Base-by-base conservation (phyloP, 805 yeast species). In the Saccharomycopsis fodiens region DNA sequence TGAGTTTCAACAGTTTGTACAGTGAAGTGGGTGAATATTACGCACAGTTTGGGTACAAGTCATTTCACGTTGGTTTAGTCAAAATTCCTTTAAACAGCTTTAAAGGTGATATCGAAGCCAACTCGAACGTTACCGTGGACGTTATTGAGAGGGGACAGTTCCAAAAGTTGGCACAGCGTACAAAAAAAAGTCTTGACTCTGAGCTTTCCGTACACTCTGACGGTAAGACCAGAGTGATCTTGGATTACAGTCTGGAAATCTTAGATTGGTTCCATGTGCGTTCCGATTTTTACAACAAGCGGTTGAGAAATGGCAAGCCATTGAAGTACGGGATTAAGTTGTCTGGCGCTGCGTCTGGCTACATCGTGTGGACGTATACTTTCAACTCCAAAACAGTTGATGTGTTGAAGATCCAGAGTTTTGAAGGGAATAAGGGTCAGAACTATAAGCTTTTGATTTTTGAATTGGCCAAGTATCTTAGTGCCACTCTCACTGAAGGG, bases 21-120 rank as follows among this genome's bases (percentile, higher is more conserved):
- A 81, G 91, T 51, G 93, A 81, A 41, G 76, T 84, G 17, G 91
- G 84, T 13, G 72, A 69, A 27, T 85, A 72, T 54, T 87, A 87
- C 59, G 64, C 68, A 31, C 65, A 68, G 51, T 76, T 81, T 52
- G 95, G 89, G 0, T 83, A 74, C 57, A 63, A 58, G n/a, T 63
- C 68, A 15, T 44, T 55, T 39, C 69, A 65, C 41, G 65, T 67
- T 4, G 68, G 69, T 12, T 42, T 65, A 23, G 69, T 67, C 44
- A 50, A 56, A 34, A 50, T 68, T 15, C 49, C 55, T 1, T 48
- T 58, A 5, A 32, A 57, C 13, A 32, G 19, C 8, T 10, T 10
- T 10, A 32, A 32, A 10, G 17, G 36, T 10, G 15, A 32, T 6
- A 10, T 10, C 7, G 8, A 32, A 10, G 19, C 36, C 8, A 19